Conservation (phyloP, 2,329 filamentous ascomycete genomes). For the Clarireedia monteithiana region DNA sequence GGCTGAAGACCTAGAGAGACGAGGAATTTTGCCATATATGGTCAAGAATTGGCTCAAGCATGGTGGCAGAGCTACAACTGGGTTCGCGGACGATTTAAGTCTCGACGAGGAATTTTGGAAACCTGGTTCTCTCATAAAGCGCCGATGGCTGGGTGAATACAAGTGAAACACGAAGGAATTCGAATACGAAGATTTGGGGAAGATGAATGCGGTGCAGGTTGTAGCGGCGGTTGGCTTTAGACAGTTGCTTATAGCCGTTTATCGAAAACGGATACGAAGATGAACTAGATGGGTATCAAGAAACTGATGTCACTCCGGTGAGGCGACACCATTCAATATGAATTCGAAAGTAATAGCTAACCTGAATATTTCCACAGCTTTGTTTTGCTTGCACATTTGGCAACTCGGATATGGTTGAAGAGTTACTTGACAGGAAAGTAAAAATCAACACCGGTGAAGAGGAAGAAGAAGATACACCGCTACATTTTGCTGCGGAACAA, state of each 20-base stretch:
- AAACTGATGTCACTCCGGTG: neutral
- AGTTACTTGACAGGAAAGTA: neutral
- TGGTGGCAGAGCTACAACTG: conserved; percentile 1
- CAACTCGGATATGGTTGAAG: neutral
- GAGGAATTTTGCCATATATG: neutral
- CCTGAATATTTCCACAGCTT: neutral
- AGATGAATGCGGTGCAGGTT: conserved; percentile 3
- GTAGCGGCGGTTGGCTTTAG: conserved; percentile 3
- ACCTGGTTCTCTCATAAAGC: neutral
- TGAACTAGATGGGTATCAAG: neutral
- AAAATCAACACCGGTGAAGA: neutral
- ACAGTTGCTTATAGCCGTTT: neutral
- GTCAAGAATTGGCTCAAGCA: conserved; percentile 9
- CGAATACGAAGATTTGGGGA: neutral
- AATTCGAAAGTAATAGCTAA: neutral
- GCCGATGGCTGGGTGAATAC: conserved; percentile 5
- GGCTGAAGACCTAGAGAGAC: neutral
- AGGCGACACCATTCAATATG: neutral
- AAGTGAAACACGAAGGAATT: too few relatives aligned
- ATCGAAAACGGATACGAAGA: conserved; percentile 2
- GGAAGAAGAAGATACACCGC: neutral
- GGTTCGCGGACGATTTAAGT: conserved; percentile 4
- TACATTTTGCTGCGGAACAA: neutral
- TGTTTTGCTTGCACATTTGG: neutral
- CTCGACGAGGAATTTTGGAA: conserved; percentile 6